Conservation (phyloP, 805 yeast species). For the Nakazawaea wickerhamii region DNA sequence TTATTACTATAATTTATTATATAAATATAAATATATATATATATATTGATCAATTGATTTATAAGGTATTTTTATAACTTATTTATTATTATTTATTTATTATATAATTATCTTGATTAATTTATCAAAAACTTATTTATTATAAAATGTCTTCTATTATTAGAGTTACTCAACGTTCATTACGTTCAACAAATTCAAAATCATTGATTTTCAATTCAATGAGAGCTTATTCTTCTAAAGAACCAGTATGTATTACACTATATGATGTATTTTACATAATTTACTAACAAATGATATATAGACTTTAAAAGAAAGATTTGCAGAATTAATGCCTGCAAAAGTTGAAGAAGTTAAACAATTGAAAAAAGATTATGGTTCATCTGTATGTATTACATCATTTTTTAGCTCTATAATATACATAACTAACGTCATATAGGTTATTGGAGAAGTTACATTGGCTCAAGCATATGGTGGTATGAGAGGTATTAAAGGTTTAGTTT, state of each 20-base stretch:
- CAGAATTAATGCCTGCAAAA: conserved; percentile 85
- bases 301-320: conserved; percentile 92
- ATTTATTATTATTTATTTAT: not conserved
- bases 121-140: not conserved
- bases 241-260: conserved; percentile 22
- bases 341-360: conserved; percentile 87
- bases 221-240: conserved; percentile 34
- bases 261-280: not conserved
- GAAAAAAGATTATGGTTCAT: conserved; percentile 85
- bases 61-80: no score
- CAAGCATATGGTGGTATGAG: conserved; percentile 92
- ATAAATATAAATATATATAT: no score
- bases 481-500: conserved; percentile 78
- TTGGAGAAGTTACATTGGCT: conserved; percentile 70
- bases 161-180: conserved; percentile 15
- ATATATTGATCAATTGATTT: no score
- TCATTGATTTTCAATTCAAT: conserved; percentile 14
- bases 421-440: conserved; percentile 27
- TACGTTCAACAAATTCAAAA: conserved; percentile 14
- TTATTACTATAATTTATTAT: no score
- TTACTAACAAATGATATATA: no score
- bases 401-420: not conserved
- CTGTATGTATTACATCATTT: conserved; percentile 39
- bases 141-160: conserved; percentile 16
- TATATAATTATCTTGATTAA: no score